Percentiles rank a stretch among this genome's conserved stretches.
These are phyloP conservation scores for Chlorella sp. DNA, from an alignment of 139 green algal genomes.

Conservation along the genomic window DNA sequence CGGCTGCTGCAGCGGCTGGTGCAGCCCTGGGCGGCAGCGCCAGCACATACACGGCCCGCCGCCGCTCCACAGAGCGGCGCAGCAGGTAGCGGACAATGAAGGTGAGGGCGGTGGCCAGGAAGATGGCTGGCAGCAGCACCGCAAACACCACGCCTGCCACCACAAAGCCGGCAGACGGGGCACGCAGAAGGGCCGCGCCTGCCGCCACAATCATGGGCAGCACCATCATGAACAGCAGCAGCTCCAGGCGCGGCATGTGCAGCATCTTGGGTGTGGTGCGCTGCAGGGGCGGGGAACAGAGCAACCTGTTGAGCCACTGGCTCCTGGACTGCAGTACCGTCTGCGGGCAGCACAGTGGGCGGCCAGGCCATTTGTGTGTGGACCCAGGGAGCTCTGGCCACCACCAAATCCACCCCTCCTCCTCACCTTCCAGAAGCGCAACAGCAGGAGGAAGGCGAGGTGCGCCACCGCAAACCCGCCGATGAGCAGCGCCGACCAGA, in stretches of 20 bases:
- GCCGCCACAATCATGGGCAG: conserved; percentile 46
- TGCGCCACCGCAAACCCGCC: conserved; percentile 29
- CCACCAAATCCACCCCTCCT: too few relatives aligned
- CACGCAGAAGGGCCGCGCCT: conserved; percentile 31
- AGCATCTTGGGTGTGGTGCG: conserved; percentile 44
- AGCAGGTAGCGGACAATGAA: conserved; percentile 37
- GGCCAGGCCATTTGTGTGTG: too few relatives aligned
- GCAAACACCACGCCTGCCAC: conserved; percentile 35
- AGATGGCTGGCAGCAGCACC: conserved; percentile 31
- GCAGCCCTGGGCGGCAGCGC: not conserved
- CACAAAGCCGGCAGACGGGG: not conserved
- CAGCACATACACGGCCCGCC: conserved; percentile 39
- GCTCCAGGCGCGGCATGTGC: conserved; percentile 44
- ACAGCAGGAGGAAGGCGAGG: not conserved
- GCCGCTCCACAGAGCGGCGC: conserved; percentile 24
- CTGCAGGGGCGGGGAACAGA: too few relatives aligned
- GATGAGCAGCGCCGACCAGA: conserved; percentile 38
- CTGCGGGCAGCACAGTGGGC: too few relatives aligned
- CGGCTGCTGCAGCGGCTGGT: not conserved
- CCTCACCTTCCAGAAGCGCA: conserved; percentile 12
- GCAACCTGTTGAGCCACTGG: too few relatives aligned
- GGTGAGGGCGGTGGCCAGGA: conserved; percentile 7
- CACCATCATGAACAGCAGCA: conserved; percentile 50
- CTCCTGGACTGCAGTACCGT: too few relatives aligned
- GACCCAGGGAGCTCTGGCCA: too few relatives aligned